Evolutionary conservation across 2,329 filamentous ascomycete genomes (phyloP).

Genomic region (Fusarium longipes): DNA sequence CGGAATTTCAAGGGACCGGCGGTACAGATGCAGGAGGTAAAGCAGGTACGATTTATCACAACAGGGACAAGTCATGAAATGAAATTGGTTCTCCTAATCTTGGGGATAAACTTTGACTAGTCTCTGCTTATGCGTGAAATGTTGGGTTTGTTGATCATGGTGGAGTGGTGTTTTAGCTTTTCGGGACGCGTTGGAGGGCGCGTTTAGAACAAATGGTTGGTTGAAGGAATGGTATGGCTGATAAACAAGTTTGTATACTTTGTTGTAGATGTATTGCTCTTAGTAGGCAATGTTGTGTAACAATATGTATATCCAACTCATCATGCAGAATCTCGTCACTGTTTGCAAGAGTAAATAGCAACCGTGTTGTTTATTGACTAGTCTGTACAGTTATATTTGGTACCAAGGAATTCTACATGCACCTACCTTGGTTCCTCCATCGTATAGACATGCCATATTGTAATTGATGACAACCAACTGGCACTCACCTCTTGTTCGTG

Average conservation of each 20-base stretch:
- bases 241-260: background rate
- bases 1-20: constrained; percentile 50
- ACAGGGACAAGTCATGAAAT: constrained; percentile 8
- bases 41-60: constrained; percentile 5
- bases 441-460: no score
- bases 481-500: constrained; percentile 1
- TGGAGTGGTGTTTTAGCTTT: constrained; percentile 33
- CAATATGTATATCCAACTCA: constrained; percentile 22
- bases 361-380: constrained; percentile 22
- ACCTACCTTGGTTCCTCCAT: no score
- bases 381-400: no score
- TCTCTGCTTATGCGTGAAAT: constrained; percentile 25
- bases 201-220: constrained; percentile 29
- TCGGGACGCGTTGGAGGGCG: constrained; percentile 31
- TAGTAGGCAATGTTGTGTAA: background rate
- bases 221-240: constrained; percentile 13
- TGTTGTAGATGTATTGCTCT: background rate
- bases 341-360: constrained; percentile 36
- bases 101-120: constrained; percentile 26
- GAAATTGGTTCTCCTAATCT: background rate
- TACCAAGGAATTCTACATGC: no score
- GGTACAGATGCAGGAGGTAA: background rate
- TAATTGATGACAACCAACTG: constrained; percentile 21
- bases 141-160: constrained; percentile 24
- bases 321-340: constrained; percentile 27